phyloP scores from a whole-genome alignment of 805 yeast species.

The Lipomyces mesembrius region DNA sequence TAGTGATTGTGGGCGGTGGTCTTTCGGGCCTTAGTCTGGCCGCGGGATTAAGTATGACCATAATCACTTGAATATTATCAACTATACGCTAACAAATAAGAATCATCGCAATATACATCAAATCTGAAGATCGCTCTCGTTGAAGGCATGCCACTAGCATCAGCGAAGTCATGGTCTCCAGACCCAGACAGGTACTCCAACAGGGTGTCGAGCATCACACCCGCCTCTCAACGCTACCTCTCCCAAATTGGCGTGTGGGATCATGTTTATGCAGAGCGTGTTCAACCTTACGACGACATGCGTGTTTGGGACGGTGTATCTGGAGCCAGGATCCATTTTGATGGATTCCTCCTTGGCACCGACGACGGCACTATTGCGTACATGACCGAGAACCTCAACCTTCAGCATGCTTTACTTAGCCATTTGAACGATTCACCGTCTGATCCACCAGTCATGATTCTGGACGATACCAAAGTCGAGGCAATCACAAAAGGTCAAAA shows the following conservation, averaged over 20 bases:
- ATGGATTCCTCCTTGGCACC: slow-evolving; percentile 53
- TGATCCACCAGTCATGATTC: slow-evolving; percentile 47
- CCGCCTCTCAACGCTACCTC: slow-evolving; percentile 56
- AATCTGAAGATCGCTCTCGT: slow-evolving; percentile 67
- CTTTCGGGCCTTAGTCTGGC: slow-evolving; percentile 93
- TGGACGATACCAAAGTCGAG: slow-evolving; percentile 71
- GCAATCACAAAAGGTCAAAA: slow-evolving; percentile 49
- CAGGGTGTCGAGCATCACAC: slow-evolving; percentile 85
- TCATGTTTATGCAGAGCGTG: slow-evolving; percentile 67
- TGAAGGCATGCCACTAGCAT: slow-evolving; percentile 68
- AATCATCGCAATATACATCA: slow-evolving; percentile 64
- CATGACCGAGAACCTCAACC: slow-evolving; percentile 86
- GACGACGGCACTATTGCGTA: slow-evolving; percentile 56
- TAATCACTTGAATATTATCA: background rate
- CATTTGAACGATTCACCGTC: slow-evolving; percentile 53
- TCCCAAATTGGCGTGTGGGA: slow-evolving; percentile 74
- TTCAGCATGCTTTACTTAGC: slow-evolving; percentile 73
- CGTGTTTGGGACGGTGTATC: slow-evolving; percentile 86
- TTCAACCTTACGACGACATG: slow-evolving; percentile 78
- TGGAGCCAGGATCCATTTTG: slow-evolving; percentile 72
- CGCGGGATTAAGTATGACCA: slow-evolving; percentile 59
- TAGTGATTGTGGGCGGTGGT: slow-evolving; percentile 93
- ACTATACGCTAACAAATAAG: slow-evolving; percentile 39
- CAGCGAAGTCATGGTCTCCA: slow-evolving; percentile 55
- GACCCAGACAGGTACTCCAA: slow-evolving; percentile 63